These are phyloP conservation scores for Rhizopogon vesiculosus DNA, from an alignment of 768 basidiomycete genomes.

Conservation along the genomic window DNA sequence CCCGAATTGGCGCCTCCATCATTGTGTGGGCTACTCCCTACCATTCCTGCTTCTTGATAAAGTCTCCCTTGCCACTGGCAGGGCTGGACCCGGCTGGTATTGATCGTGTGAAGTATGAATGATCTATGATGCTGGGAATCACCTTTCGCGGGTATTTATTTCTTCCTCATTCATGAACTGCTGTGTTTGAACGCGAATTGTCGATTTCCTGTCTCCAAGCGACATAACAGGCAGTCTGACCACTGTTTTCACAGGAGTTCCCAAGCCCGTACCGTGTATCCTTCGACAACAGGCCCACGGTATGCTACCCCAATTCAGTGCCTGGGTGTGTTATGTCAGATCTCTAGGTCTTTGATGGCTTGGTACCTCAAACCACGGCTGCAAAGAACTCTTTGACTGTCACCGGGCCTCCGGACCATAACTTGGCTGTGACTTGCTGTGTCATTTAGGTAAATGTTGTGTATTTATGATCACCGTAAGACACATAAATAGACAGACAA, in stretches of 20 bases:
- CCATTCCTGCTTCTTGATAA: neutral
- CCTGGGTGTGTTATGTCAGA: conserved; percentile 7
- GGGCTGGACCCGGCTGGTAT: neutral
- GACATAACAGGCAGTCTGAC: conserved; percentile 6
- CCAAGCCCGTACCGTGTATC: conserved; percentile 15
- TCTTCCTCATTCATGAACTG: conserved; percentile 5
- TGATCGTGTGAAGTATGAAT: conserved; percentile 14
- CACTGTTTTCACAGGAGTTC: conserved; percentile 14
- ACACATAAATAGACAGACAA: neutral
- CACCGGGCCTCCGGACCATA: neutral
- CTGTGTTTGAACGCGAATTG: conserved; percentile 3
- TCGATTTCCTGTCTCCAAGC: conserved; percentile 9
- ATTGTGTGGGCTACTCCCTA: neutral
- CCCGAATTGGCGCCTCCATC: neutral
- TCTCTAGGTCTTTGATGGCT: neutral
- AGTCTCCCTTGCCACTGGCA: neutral
- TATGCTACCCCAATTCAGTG: neutral
- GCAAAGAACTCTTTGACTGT: no score
- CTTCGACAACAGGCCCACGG: neutral
- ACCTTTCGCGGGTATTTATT: conserved; percentile 7
- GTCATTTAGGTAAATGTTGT: neutral
- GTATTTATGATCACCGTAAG: neutral
- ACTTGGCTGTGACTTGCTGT: no score
- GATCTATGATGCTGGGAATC: conserved; percentile 14
- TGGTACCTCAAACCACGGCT: conserved; percentile 5